Evolutionary conservation across 768 basidiomycete genomes (phyloP).

Genomic region (Pisolithus marmoratus): DNA sequence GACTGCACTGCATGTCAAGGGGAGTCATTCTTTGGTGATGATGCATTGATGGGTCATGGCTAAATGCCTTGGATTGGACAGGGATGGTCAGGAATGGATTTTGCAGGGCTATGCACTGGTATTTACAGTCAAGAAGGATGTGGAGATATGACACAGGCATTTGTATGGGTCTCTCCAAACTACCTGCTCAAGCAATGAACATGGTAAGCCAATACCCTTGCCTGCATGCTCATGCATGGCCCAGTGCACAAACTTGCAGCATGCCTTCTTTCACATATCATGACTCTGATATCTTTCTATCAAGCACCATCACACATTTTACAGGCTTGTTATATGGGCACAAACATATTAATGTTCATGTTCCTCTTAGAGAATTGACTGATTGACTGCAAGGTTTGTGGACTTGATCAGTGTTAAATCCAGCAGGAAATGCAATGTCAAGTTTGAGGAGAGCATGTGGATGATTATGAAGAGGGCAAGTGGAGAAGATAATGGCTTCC

Average conservation of each 20-base stretch:
- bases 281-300: conserved; percentile 64
- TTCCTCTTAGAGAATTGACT: conserved; percentile 67
- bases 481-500: conserved; percentile 78
- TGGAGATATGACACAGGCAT: conserved; percentile 52
- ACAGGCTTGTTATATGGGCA: conserved; percentile 93
- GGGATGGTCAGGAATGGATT: conserved; percentile 68
- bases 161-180: conserved; percentile 53
- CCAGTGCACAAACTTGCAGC: conserved; percentile 85
- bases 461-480: conserved; percentile 76
- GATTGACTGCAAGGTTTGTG: conserved; percentile 68
- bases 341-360: conserved; percentile 84
- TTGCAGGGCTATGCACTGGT: conserved; percentile 60
- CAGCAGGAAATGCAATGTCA: conserved; percentile 83
- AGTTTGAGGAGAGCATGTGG: conserved; percentile 74
- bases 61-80: conserved; percentile 57
- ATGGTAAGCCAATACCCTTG: conserved; percentile 26
- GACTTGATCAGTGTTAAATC: conserved; percentile 83
- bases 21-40: conserved; percentile 84
- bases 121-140: conserved; percentile 62
- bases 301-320: conserved; percentile 86
- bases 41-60: conserved; percentile 51
- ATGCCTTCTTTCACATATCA: conserved; percentile 73
- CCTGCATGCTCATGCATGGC: conserved; percentile 66
- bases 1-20: too few relatives aligned
- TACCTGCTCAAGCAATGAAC: conserved; percentile 42